Conservation (phyloP, 805 yeast species). For the Candida sonorensis region DNA sequence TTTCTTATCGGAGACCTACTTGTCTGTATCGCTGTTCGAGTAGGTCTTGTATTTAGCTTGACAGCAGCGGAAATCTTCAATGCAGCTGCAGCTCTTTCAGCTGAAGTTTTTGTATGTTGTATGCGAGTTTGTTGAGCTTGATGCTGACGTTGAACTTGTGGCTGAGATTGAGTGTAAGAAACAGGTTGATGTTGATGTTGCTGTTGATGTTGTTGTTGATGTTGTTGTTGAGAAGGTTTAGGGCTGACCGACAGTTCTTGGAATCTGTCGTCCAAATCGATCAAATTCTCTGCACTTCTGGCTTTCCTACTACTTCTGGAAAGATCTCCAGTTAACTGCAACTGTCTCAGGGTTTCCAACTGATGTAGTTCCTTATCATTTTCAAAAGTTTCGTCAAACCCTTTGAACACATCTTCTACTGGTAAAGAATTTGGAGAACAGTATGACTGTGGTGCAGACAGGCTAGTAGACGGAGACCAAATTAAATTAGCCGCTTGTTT, state of each 20-base stretch:
- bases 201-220: constrained; percentile 1
- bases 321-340: constrained; percentile 19
- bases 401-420: constrained; percentile 18
- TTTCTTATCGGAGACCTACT: constrained; percentile 9
- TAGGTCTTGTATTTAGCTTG: constrained; percentile 12
- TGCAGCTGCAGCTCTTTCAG: constrained; percentile 27
- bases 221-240: constrained; percentile 5
- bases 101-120: constrained; percentile 14
- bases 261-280: constrained; percentile 8
- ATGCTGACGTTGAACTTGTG: constrained; percentile 3
- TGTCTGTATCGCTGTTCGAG: constrained; percentile 5
- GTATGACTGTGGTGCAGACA: constrained; percentile 20
- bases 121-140: constrained; percentile 1
- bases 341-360: constrained; percentile 21
- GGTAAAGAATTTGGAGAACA: constrained; percentile 14
- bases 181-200: too few relatives aligned
- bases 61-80: constrained; percentile 28
- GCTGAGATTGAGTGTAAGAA: too few relatives aligned
- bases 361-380: constrained; percentile 18
- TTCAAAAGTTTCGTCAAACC: constrained; percentile 19
- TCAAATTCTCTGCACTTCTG: constrained; percentile 11
- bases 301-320: constrained; percentile 13
- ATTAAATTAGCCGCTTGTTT: constrained; percentile 30
- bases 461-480: constrained; percentile 30
- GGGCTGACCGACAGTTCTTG: constrained; percentile 10